A percentile compares a stretch with the other conserved stretches of the same genome.
Evolutionary conservation across 306 rosid genomes (phyloP).

Genomic region (Castanospermum australe): DNA sequence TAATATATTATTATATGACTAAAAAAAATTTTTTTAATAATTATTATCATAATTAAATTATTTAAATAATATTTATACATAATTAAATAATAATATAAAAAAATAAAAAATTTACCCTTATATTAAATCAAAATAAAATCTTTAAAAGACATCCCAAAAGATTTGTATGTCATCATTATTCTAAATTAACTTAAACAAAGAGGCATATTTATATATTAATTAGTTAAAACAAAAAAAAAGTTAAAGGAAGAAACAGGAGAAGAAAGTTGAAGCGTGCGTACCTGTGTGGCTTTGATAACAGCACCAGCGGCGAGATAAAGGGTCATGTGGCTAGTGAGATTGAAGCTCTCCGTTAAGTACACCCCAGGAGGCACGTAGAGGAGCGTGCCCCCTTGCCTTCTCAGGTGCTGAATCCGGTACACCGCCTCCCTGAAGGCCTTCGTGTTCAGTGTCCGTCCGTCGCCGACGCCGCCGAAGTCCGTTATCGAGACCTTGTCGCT

Average conservation of each 20-base stretch:
- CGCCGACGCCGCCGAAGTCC: constrained; percentile 79
- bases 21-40: too few species aligned
- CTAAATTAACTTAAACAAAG: neutral
- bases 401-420: constrained; percentile 61
- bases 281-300: constrained; percentile 87
- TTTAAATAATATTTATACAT: too few species aligned
- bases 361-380: constrained; percentile 85
- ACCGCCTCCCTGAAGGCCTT: constrained; percentile 74
- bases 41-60: too few species aligned
- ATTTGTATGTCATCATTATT: too few species aligned
- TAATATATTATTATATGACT: too few species aligned
- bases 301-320: constrained; percentile 83
- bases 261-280: neutral
- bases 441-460: constrained; percentile 73
- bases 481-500: constrained; percentile 61
- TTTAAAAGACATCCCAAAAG: too few species aligned
- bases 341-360: constrained; percentile 72
- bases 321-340: constrained; percentile 87
- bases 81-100: too few species aligned
- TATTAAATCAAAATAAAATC: too few species aligned
- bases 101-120: too few species aligned
- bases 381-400: constrained; percentile 68
- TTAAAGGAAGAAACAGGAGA: too few species aligned
- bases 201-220: neutral
- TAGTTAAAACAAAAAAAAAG: neutral